phyloP scores from a whole-genome alignment of 306 rosid genomes.

The Gillenia trifoliata region DNA sequence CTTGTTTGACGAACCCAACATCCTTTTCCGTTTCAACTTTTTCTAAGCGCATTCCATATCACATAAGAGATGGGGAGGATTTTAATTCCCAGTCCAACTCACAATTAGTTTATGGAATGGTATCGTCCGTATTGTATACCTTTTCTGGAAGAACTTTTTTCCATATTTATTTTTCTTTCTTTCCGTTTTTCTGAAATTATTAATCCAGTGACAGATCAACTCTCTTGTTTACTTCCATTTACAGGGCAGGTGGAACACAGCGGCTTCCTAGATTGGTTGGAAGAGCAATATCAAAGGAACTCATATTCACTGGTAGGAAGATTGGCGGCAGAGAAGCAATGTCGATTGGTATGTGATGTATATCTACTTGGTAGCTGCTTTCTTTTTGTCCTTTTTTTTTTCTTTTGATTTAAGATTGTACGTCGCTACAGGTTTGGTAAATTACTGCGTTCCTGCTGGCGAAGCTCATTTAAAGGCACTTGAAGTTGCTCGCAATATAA shows the following conservation, averaged over 20 bases:
- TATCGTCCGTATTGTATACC: neutral
- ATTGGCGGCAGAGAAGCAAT: constrained; percentile 66
- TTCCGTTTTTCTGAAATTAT: neutral
- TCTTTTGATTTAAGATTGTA: neutral
- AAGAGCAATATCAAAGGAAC: constrained; percentile 75
- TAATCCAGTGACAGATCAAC: constrained; percentile 4
- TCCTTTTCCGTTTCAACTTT: neutral
- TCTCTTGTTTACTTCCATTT: constrained; percentile 26
- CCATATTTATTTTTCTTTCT: neutral
- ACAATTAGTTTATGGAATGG: neutral
- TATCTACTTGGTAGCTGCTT: neutral
- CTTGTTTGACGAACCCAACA: neutral
- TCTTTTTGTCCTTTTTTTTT: neutral
- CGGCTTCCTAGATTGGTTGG: constrained; percentile 89
- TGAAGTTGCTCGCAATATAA: constrained; percentile 65
- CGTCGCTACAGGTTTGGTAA: constrained; percentile 62
- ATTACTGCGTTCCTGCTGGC: constrained; percentile 76
- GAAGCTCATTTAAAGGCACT: constrained; percentile 78
- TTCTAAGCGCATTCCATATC: neutral
- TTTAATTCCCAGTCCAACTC: neutral
- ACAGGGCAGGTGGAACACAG: constrained; percentile 95
- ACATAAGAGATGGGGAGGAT: neutral
- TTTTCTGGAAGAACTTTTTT: neutral
- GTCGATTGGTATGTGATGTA: constrained; percentile 53
- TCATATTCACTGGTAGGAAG: constrained; percentile 74